Base-by-base conservation (phyloP, 1,139 yeast species). In the Saccharomycopsis hybrid region DNA sequence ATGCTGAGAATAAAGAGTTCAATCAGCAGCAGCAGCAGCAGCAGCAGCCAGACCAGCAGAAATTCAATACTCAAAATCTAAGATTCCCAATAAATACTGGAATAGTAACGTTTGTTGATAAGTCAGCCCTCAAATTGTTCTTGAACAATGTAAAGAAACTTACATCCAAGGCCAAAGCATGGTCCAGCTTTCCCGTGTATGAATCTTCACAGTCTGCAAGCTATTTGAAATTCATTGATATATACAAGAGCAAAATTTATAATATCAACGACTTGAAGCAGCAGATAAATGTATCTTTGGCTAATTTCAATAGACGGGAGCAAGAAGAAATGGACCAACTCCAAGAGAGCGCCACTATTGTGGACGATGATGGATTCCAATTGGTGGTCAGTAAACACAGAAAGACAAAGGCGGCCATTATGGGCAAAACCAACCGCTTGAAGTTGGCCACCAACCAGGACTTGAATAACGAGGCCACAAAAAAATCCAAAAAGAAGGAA, bases 331-430 rank as follows among this genome's bases (percentile, higher is more conserved):
- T 72, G 42, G 80, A 78, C 35, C 80, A 80, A 45, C 74, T 82
- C 51, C 74, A 77, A 61, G 63, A 68, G 44, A 73, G 76, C 69
- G 71, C 78, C 36, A 74, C 76, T 46, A 64, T 81, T 35, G 92
- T 86, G 7, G 97, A 90, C 64, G 96, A 85, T 57, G 97, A 90
- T 63, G 97, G 97, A 1, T 90, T 90, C 67, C 88, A 95, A 0
- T 68, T 86, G 61, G 97, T 90, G 48, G 95, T 88, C 32, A 90
- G 95, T 5, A 74, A 85, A 46, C 90, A 86, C 63, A 77, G 95
- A 56, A 88, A 86, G 71, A 82, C 94, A 1, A 81, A 80, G 62
- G 78, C 79, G 42, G 85, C 82, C 49, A 77, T 81, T 5, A 58
- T 80, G 64, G 86, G 85, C 38, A 74, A 62, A 53, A 57, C 57